These are phyloP conservation scores for Dioszegia crocea DNA, from an alignment of 768 basidiomycete species.

Conservation along the genomic window DNA sequence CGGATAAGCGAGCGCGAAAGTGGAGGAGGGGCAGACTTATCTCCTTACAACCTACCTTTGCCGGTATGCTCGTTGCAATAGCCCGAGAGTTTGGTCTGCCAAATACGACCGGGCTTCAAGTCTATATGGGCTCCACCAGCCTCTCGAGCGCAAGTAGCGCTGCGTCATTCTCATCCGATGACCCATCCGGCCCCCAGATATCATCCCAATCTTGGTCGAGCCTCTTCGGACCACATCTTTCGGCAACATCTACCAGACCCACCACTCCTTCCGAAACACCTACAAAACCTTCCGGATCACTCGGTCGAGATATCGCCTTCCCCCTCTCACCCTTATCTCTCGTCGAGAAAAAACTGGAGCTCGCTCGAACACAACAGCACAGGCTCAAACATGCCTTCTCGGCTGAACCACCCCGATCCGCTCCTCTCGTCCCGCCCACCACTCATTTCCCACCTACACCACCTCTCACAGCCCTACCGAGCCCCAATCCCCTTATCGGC, in stretches of 20 bases:
- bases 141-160: slow-evolving; percentile 67
- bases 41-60: slow-evolving; percentile 75
- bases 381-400: background rate
- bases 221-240: slow-evolving; percentile 25
- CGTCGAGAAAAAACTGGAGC: slow-evolving; percentile 6
- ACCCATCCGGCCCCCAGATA: slow-evolving; percentile 29
- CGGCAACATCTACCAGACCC: background rate
- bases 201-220: slow-evolving; percentile 34
- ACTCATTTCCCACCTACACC: slow-evolving; percentile 6
- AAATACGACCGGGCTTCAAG: slow-evolving; percentile 71
- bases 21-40: slow-evolving; percentile 78
- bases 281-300: slow-evolving; percentile 11
- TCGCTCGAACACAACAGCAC: background rate
- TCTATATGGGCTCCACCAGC: slow-evolving; percentile 61
- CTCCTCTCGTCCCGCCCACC: background rate
- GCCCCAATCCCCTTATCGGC: slow-evolving; percentile 60
- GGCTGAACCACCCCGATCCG: background rate
- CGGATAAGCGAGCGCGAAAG: slow-evolving; percentile 12
- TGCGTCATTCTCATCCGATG: slow-evolving; percentile 25
- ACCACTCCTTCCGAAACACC: slow-evolving; percentile 30
- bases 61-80: slow-evolving; percentile 77
- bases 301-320: slow-evolving; percentile 12
- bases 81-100: slow-evolving; percentile 91
- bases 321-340: slow-evolving; percentile 32
- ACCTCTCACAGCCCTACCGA: background rate